Conservation (phyloP, 768 basidiomycete genomes). For the Cytidiella melzeri region DNA sequence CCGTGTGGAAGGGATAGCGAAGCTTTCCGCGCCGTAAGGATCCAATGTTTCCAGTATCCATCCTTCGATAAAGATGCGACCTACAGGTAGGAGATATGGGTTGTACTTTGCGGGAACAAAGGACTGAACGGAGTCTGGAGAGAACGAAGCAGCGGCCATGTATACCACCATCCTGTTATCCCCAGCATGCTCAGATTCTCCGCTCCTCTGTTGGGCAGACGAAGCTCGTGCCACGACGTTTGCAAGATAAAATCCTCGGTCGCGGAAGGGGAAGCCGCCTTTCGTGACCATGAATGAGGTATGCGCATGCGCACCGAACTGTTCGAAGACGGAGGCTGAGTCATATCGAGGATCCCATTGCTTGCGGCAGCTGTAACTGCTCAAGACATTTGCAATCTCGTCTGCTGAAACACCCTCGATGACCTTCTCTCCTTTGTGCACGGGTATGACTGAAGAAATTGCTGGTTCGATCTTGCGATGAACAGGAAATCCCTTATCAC, state of each 20-base stretch:
- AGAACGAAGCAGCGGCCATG: conserved; percentile 79
- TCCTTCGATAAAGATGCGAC: conserved; percentile 81
- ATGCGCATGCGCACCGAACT: conserved; percentile 67
- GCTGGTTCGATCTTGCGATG: conserved; percentile 71
- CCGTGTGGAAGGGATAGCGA: conserved; percentile 87
- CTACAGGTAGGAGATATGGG: conserved; percentile 63
- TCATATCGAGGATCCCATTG: conserved; percentile 87
- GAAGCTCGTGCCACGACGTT: conserved; percentile 57
- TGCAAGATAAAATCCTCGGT: conserved; percentile 80
- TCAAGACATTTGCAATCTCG: conserved; percentile 73
- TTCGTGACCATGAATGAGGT: conserved; percentile 71
- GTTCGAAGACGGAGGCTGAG: conserved; percentile 60
- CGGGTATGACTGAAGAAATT: conserved; percentile 74
- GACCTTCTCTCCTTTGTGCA: conserved; percentile 85
- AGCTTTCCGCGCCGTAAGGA: conserved; percentile 90
- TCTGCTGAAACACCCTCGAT: conserved; percentile 93
- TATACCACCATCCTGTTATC: conserved; percentile 62
- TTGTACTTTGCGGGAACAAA: conserved; percentile 73
- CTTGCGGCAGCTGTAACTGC: conserved; percentile 63
- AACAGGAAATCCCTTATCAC: conserved; percentile 70
- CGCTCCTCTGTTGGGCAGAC: conserved; percentile 38
- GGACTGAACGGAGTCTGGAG: conserved; percentile 48
- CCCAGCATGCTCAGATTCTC: conserved; percentile 30
- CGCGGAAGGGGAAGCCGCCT: conserved; percentile 85
- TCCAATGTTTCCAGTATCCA: conserved; percentile 97